phyloP scores from a whole-genome alignment of 306 rosid species.

The Quillaja saponaria region DNA sequence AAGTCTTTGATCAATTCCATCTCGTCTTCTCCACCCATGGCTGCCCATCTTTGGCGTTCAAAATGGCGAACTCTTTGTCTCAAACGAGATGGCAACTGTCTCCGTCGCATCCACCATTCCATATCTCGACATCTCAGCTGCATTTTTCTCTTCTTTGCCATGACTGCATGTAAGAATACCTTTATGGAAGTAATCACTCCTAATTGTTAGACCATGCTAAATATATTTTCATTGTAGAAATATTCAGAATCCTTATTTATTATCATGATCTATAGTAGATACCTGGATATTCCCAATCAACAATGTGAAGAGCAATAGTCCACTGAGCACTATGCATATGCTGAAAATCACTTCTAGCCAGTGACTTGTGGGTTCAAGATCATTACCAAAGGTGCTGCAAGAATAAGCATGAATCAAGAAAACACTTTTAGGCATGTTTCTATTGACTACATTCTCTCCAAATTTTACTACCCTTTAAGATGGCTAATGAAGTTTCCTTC shows the following conservation, averaged over 20 bases:
- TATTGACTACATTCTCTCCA: neutral
- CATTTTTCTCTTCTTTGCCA: constrained; percentile 97
- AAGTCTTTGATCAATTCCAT: constrained; percentile 85
- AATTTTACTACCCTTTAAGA: neutral
- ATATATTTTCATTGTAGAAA: neutral
- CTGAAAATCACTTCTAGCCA: constrained; percentile 97
- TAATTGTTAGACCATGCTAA: constrained; percentile 29
- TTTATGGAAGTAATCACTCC: constrained; percentile 22
- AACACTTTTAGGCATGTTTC: neutral
- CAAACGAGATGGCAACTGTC: constrained; percentile 82
- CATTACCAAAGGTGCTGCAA: constrained; percentile 95
- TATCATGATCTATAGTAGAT: constrained; percentile 3
- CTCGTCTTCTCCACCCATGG: constrained; percentile 96
- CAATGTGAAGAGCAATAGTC: constrained; percentile 86
- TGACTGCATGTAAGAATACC: constrained; percentile 93
- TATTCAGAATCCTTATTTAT: constrained; percentile 3
- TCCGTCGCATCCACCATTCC: constrained; percentile 99
- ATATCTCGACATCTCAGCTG: constrained; percentile 91
- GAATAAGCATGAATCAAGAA: constrained; percentile 18
- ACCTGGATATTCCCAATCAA: constrained; percentile 99
- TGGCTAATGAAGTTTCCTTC: neutral
- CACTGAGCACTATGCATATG: constrained; percentile 77
- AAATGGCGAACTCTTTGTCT: constrained; percentile 86
- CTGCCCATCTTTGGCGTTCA: constrained; percentile 87
- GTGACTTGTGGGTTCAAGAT: constrained; percentile 95